Base-by-base conservation (phyloP, 257 asterid genomes). In the Lycium ferocissimum region DNA sequence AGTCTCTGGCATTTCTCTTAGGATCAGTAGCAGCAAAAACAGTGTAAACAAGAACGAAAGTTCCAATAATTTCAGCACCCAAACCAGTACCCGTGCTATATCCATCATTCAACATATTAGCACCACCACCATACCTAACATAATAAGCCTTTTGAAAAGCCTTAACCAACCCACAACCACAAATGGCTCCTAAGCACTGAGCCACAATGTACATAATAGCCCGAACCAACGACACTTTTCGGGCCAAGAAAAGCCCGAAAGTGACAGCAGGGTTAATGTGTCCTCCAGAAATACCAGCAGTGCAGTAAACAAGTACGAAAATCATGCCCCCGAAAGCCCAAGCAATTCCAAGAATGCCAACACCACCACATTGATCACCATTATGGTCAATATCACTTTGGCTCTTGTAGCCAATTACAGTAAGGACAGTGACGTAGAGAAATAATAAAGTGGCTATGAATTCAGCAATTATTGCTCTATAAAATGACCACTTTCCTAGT, bases 191-290 rank as follows among this genome's bases (percentile, higher is more conserved):
- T 11, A 91, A 81, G 37, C 92, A 87, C 62, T 91, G 94, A 0
- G 93, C 93, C 71, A 83, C 90, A 75, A 90, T 90, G 88, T 92
- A 92, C 84, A 89, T 5, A 8, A 92, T 37, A 1, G 92, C 90
- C 43, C 94, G 82, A 17, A 90, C 72, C 79, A 92, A 38, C 7
- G 94, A 89, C 73, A 92, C 93, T 35, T 89, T 90, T 4, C 92
- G 83, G 3, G 90, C 94, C 72, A 90, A 54, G 80, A 92, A 88
- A 53, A 92, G 59, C 62, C 92, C 93, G 43, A 91, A 88, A 2
- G 93, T 91, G 88, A 91, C 93, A 7, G 93, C 92, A 65, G 92
- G 92, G 83, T 91, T 89, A 26, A 89, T 89, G 84, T 91, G 92
- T 5, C 92, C 92, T 84, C 93, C 93, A 5, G 93, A 91, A 54